Evolutionary conservation across 2,329 filamentous ascomycete genomes (phyloP).

Genomic region (Fusarium sublunatum): DNA sequence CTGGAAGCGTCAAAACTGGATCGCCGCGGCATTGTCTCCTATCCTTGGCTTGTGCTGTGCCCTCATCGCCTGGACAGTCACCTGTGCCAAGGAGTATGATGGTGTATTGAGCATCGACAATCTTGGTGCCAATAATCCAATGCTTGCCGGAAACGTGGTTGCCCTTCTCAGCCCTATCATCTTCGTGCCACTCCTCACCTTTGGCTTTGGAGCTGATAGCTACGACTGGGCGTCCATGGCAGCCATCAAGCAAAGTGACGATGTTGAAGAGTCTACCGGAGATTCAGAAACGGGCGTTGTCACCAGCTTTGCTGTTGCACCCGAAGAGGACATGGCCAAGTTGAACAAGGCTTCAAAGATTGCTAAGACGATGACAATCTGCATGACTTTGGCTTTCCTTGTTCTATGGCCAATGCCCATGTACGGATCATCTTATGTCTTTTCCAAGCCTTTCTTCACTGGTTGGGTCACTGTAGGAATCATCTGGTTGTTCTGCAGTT

Average conservation of each 20-base stretch:
- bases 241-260: constrained; percentile 80
- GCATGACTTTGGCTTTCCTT: constrained; percentile 73
- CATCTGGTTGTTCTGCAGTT: constrained; percentile 77
- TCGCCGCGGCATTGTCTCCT: constrained; percentile 75
- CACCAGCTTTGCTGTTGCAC: constrained; percentile 16
- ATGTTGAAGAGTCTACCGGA: constrained; percentile 73
- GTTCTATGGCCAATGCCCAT: constrained; percentile 93
- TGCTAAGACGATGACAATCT: constrained; percentile 51
- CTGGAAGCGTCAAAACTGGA: constrained; percentile 82
- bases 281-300: constrained; percentile 25
- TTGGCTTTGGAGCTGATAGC: constrained; percentile 68
- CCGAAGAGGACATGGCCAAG: constrained; percentile 59
- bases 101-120: constrained; percentile 76
- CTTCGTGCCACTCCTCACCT: constrained; percentile 80
- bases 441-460: constrained; percentile 70
- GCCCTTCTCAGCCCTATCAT: constrained; percentile 81
- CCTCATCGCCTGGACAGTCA: constrained; percentile 80
- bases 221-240: constrained; percentile 92
- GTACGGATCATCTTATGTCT: constrained; percentile 83
- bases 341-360: constrained; percentile 65
- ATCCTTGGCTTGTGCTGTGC: constrained; percentile 74
- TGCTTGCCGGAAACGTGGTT: constrained; percentile 88
- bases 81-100: constrained; percentile 71
- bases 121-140: constrained; percentile 85
- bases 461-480: constrained; percentile 79